Evolutionary conservation across 2,329 filamentous ascomycete species (phyloP), one percentile per base, ranked within the genome.

Genomic region (Fusarium xyrophilum): DNA sequence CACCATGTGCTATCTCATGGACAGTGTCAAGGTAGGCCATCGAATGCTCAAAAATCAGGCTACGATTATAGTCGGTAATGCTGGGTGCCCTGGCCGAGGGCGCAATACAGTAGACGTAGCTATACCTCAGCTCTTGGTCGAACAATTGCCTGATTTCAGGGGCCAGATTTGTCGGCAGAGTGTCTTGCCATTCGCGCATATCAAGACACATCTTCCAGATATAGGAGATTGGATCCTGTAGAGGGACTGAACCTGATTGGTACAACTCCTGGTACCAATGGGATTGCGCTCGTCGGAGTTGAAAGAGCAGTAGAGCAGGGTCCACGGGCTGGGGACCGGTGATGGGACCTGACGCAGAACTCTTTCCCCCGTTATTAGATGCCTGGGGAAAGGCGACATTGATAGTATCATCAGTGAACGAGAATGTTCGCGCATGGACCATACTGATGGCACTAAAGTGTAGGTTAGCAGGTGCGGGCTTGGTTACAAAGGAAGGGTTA

Each of bases 251-350:
- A 13, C 91, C 91, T 21, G 89, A 91, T 74, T 96, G 93, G 75
- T 96, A 96, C 5, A 97, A 86, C 25, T 90, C 88, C 74, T 96
- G 93, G 73, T 98, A 98, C 88, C 93, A 97, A 51, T 86, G 86
- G 0, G 96, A 98, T 76, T 98, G 91, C 10, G 93, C 87, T 61
- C 90, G 87, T n/a, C 95, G 91, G 12, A 98, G 87, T 72, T 90
- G 89, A 76, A 97, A 95, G 4, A 97, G 81, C 21, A 93, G 85
- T 14, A 93, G 82, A 0, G 93, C 93, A 8, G 92, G 87, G 58
- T 92, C 89, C 35, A 91, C 86, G 2, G 78, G 85, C 72, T 80
- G 84, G 69, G 76, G 85, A 61, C 76, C 82, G 72, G 76, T 74
- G 42, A 83, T 80, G 54, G 83, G 76, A 5, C 79, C 79, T 1